A percentile compares a stretch with the other conserved stretches of the same genome.
Conservation (phyloP, 2,329 filamentous ascomycete genomes). For the Coniochaeta sp. region DNA sequence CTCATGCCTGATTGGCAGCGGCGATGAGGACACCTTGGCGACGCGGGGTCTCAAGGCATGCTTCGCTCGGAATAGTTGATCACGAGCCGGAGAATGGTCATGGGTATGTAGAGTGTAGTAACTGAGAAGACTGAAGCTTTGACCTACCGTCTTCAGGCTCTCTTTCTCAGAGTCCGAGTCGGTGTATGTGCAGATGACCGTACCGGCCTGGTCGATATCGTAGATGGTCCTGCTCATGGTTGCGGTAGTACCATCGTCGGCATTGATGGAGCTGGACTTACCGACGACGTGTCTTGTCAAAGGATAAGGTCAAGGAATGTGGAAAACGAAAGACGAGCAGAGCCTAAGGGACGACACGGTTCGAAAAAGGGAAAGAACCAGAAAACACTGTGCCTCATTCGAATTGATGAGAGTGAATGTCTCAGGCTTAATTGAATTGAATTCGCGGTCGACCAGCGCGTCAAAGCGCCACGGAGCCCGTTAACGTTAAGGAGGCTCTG, state of each 20-base stretch:
- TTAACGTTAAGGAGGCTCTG: background rate
- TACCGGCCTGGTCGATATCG: constrained; percentile 29
- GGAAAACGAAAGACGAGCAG: background rate
- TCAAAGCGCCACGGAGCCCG: background rate
- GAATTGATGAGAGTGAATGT: background rate
- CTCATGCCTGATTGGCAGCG: no score
- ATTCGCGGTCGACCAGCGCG: background rate
- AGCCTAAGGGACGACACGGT: background rate
- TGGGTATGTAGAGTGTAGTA: background rate
- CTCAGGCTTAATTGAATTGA: background rate
- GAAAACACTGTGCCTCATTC: background rate
- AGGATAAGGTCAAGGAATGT: background rate
- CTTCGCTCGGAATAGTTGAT: background rate
- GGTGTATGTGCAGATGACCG: constrained; percentile 26
- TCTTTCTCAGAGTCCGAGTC: constrained; percentile 11
- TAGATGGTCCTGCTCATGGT: constrained; percentile 20
- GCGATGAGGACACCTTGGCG: no score
- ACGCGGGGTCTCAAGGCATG: no score
- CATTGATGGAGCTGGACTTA: background rate
- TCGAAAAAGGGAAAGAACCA: background rate
- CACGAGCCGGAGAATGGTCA: background rate
- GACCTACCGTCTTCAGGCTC: constrained; percentile 16
- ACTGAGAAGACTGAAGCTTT: constrained; percentile 7
- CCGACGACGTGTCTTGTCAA: background rate
- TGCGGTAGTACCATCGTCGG: constrained; percentile 4